These are phyloP conservation scores for Avicennia marina DNA, from an alignment of 257 asterid genomes.

Conservation along the genomic window DNA sequence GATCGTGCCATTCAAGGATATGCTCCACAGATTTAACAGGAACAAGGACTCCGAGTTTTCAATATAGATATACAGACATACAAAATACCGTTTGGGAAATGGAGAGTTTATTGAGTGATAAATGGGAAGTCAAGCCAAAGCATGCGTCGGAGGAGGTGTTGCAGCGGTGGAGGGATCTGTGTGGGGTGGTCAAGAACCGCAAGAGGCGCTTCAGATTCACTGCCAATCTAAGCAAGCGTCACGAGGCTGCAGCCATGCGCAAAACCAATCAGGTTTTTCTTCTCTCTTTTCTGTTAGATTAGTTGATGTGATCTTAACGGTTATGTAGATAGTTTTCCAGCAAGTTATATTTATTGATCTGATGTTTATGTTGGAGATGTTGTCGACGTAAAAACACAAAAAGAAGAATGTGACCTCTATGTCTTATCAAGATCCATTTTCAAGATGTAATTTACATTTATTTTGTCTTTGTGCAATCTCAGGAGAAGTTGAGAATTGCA, in stretches of 20 bases:
- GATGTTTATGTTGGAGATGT: too few relatives aligned
- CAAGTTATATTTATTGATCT: too few relatives aligned
- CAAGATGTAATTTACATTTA: too few relatives aligned
- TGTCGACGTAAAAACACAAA: too few relatives aligned
- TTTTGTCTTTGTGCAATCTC: constrained; percentile 4
- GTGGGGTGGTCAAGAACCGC: constrained; percentile 93
- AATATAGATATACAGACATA: background rate
- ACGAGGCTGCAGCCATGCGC: constrained; percentile 90
- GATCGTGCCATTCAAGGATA: too few relatives aligned
- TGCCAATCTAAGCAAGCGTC: constrained; percentile 81
- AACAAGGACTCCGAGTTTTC: background rate
- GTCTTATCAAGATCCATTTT: too few relatives aligned
- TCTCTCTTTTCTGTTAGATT: too few relatives aligned
- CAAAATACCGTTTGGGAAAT: too few relatives aligned
- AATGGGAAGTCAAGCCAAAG: constrained; percentile 78
- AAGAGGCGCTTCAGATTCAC: constrained; percentile 88
- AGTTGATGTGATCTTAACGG: too few relatives aligned
- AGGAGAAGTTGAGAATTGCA: constrained; percentile 92
- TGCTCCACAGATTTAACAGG: too few relatives aligned
- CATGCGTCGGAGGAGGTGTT: constrained; percentile 66
- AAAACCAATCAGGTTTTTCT: constrained; percentile 65
- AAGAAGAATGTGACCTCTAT: too few relatives aligned
- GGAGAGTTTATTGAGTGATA: constrained; percentile 83
- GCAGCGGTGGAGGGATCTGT: constrained; percentile 79
- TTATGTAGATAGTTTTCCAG: too few relatives aligned